A percentile compares a stretch with the other conserved stretches of the same genome.
These are phyloP conservation scores for Houttuynia cordata DNA, from an alignment of 164 flowering plant species.

Conservation along the genomic window DNA sequence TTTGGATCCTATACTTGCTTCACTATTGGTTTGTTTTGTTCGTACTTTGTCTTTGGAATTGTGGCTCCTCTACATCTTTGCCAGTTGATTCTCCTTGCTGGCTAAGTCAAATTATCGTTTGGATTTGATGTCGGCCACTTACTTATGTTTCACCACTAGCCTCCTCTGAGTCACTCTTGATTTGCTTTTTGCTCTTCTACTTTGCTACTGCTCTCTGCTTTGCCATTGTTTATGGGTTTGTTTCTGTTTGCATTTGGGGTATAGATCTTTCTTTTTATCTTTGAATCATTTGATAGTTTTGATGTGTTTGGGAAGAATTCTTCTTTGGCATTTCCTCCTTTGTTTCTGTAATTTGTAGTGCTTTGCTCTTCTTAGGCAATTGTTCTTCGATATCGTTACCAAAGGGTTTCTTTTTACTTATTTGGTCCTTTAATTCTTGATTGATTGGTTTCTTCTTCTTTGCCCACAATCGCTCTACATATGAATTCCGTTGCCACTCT, in stretches of 20 bases:
- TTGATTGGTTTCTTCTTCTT: not conserved
- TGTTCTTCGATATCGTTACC: not conserved
- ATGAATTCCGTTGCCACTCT: too few relatives aligned
- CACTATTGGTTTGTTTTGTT: slow-evolving; percentile 50
- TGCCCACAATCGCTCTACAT: too few relatives aligned
- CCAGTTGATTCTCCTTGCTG: too few relatives aligned
- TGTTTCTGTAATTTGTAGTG: not conserved
- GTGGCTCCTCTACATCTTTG: slow-evolving; percentile 18
- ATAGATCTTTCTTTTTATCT: not conserved
- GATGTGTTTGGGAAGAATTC: not conserved
- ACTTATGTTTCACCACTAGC: too few relatives aligned
- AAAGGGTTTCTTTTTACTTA: not conserved
- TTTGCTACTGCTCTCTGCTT: too few relatives aligned
- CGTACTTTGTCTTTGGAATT: too few relatives aligned
- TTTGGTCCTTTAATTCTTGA: not conserved
- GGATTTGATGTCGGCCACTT: too few relatives aligned
- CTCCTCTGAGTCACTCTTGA: too few relatives aligned
- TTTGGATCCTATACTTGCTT: slow-evolving; percentile 60
- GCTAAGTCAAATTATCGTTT: too few relatives aligned
- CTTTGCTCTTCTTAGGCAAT: not conserved
- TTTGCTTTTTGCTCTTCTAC: too few relatives aligned
- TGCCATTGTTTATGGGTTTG: too few relatives aligned
- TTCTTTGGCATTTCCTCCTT: not conserved
- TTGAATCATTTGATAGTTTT: not conserved
- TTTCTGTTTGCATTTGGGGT: too few relatives aligned